These are phyloP conservation scores for Carpinus fangiana DNA, from an alignment of 306 rosid species.

Conservation along the genomic window DNA sequence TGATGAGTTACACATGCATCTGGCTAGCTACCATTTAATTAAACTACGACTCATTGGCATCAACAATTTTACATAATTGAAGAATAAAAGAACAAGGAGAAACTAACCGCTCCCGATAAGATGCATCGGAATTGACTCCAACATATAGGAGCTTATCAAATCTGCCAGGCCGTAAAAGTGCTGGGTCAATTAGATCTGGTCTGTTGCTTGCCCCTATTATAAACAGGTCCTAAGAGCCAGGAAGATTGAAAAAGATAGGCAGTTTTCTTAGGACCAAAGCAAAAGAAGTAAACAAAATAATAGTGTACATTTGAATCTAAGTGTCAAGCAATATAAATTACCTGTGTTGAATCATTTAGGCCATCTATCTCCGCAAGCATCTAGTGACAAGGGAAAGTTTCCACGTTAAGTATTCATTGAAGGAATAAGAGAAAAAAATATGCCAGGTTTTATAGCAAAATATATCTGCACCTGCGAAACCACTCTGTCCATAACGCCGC, in stretches of 20 bases:
- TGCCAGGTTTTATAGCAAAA: constrained; percentile 4
- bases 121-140: constrained; percentile 86
- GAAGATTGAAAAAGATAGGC: constrained; percentile 28
- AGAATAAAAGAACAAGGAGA: neutral
- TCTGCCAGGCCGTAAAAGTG: constrained; percentile 93
- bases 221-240: constrained; percentile 69
- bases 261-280: constrained; percentile 17
- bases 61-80: neutral
- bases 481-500: constrained; percentile 97
- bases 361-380: constrained; percentile 99
- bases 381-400: constrained; percentile 42
- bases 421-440: constrained; percentile 14
- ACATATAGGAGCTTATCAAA: constrained; percentile 90
- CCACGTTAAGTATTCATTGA: constrained; percentile 25
- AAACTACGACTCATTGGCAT: neutral
- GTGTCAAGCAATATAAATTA: constrained; percentile 20
- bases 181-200: constrained; percentile 95
- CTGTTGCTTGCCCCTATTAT: constrained; percentile 98
- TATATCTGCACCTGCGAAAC: constrained; percentile 83
- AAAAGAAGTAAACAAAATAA: constrained; percentile 1
- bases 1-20: neutral
- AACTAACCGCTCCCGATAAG: constrained; percentile 78
- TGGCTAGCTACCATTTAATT: neutral
- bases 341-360: constrained; percentile 91
- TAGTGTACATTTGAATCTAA: neutral